These are phyloP conservation scores for Cyclocybe cylindracea DNA, from an alignment of 768 basidiomycete genomes.

Conservation along the genomic window DNA sequence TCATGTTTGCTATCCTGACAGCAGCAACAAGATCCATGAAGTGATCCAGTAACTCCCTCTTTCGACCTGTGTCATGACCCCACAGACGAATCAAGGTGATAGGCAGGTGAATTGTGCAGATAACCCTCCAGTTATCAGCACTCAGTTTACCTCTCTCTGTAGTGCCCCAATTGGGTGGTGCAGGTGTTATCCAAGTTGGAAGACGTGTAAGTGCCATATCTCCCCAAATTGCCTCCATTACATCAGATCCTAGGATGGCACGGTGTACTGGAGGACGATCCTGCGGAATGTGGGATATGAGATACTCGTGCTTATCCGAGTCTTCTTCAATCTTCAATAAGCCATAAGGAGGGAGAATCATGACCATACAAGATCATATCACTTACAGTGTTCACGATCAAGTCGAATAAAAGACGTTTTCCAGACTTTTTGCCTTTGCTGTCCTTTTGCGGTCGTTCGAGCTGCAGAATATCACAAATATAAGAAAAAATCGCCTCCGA, in stretches of 20 bases:
- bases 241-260: constrained; percentile 27
- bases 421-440: not conserved
- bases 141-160: constrained; percentile 29
- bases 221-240: constrained; percentile 27
- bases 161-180: constrained; percentile 33
- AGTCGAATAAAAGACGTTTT: constrained; percentile 8
- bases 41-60: constrained; percentile 17
- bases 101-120: constrained; percentile 29
- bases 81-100: constrained; percentile 29
- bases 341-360: not conserved
- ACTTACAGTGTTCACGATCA: constrained; percentile 5
- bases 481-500: constrained; percentile 8
- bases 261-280: not conserved
- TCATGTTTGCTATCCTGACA: no score
- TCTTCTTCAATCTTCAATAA: no score
- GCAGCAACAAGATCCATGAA: no score
- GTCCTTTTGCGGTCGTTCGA: constrained; percentile 1
- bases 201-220: constrained; percentile 28
- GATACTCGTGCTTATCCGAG: no score
- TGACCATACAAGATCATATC: not conserved
- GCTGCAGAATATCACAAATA: constrained; percentile 5
- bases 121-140: constrained; percentile 26
- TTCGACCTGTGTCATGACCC: constrained; percentile 11
- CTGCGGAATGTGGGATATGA: constrained; percentile 2
- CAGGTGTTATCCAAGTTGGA: no score